phyloP scores from a whole-genome alignment of 2,329 filamentous ascomycete species.

The Exserohilum rostratum region DNA sequence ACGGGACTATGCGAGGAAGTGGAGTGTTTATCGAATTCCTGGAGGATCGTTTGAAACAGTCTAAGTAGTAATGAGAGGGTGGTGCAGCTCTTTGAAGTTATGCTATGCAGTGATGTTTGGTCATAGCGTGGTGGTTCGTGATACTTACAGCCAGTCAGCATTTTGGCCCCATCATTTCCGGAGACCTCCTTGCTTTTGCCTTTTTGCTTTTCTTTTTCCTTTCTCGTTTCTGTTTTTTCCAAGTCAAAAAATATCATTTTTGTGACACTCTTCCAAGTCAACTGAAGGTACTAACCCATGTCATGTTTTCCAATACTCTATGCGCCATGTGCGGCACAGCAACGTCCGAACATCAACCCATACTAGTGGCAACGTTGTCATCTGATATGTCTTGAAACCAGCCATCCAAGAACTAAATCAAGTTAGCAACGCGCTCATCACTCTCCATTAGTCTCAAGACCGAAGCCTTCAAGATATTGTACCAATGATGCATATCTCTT shows the following conservation, averaged over 20 bases:
- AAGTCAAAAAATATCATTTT: no score
- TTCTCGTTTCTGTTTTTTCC: no score
- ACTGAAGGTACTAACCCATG: no score
- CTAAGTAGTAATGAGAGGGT: background rate
- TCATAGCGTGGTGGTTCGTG: no score
- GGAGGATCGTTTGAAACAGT: conserved; percentile 5
- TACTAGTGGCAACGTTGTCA: background rate
- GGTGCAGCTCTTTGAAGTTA: background rate
- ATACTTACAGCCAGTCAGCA: no score
- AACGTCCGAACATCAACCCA: conserved; percentile 1
- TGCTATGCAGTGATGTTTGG: background rate
- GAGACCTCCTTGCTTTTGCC: no score
- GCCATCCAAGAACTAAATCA: background rate
- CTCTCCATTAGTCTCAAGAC: background rate
- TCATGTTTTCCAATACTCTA: no score
- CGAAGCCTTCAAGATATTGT: background rate
- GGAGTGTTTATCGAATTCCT: conserved; percentile 1
- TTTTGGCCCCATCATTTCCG: no score
- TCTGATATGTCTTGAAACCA: background rate
- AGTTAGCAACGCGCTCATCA: background rate
- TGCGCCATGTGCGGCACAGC: conserved; percentile 1
- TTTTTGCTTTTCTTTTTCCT: no score
- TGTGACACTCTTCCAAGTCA: no score
- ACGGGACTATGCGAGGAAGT: conserved; percentile 1
- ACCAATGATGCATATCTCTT: conserved; percentile 1